A percentile compares a stretch with the other conserved stretches of the same genome.
Evolutionary conservation across 176 grass and related monocot species (phyloP).

Genomic region (Musa schizocarpa): DNA sequence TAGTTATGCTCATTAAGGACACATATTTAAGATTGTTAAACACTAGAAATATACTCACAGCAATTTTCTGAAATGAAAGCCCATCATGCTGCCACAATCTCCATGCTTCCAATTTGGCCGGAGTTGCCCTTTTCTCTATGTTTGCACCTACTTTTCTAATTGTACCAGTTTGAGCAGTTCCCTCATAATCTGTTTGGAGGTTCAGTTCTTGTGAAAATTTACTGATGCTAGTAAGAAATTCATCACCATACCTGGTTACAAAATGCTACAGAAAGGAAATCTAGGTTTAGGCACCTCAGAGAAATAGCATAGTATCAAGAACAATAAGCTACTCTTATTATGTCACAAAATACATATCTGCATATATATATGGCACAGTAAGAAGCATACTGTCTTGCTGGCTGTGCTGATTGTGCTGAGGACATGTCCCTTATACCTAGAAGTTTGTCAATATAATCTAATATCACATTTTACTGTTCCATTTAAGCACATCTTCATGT

Average conservation of each 20-base stretch:
- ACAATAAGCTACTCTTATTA: too few species aligned
- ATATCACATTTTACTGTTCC: too few species aligned
- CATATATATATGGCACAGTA: too few species aligned
- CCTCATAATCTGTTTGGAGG: constrained; percentile 39
- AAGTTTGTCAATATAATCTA: too few species aligned
- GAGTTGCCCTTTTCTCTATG: constrained; percentile 39
- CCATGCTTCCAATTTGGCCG: constrained; percentile 60
- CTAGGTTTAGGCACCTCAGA: not conserved
- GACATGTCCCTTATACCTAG: too few species aligned
- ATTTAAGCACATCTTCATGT: too few species aligned
- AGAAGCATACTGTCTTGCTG: too few species aligned
- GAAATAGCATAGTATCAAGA: not conserved
- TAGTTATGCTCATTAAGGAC: constrained; percentile 13
- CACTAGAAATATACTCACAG: constrained; percentile 38
- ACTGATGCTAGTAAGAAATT: constrained; percentile 58
- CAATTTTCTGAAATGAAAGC: constrained; percentile 64
- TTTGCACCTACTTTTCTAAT: constrained; percentile 24
- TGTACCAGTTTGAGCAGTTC: constrained; percentile 16
- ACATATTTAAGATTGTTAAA: not conserved
- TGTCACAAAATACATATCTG: too few species aligned
- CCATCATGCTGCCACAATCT: constrained; percentile 62
- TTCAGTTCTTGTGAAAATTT: constrained; percentile 58
- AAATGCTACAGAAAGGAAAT: constrained; percentile 54
- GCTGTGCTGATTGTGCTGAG: too few species aligned
- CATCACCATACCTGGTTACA: constrained; percentile 44